A percentile compares a stretch with the other conserved stretches of the same genome.
These are phyloP conservation scores for Azolla pinnata DNA, from an alignment of 75 land plant species.

Conservation along the genomic window DNA sequence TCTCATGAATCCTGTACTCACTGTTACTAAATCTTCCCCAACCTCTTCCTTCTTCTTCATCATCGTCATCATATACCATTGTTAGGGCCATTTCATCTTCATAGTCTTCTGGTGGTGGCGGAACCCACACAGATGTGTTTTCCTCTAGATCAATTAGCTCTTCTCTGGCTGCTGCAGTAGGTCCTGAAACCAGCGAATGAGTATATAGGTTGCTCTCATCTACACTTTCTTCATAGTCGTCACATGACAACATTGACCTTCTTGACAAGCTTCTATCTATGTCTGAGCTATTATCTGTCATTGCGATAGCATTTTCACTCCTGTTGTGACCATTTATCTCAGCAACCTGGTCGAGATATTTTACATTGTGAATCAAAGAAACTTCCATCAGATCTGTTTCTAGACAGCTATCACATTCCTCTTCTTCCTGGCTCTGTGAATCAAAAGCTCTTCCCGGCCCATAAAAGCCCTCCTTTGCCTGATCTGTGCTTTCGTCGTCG, in stretches of 20 bases:
- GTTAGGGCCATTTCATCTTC: slow-evolving; percentile 55
- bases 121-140: slow-evolving; percentile 59
- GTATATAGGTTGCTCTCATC: neutral
- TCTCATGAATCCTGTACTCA: slow-evolving; percentile 40
- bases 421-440: neutral
- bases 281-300: neutral
- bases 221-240: neutral
- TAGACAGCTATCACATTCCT: slow-evolving; percentile 1
- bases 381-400: neutral
- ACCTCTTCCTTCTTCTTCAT: slow-evolving; percentile 53
- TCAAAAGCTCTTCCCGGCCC: neutral
- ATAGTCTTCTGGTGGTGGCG: slow-evolving; percentile 74
- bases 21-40: slow-evolving; percentile 73
- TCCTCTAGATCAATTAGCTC: slow-evolving; percentile 60
- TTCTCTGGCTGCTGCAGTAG: slow-evolving; percentile 11
- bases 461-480: neutral
- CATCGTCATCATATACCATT: slow-evolving; percentile 61
- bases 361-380: neutral
- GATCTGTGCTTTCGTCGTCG: neutral
- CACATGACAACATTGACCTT: neutral
- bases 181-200: neutral
- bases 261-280: neutral
- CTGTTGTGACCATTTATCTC: neutral
- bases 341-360: neutral
- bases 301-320: neutral